phyloP scores from a whole-genome alignment of 192 early-diverging fungal species.

The Gonapodya prolifera region DNA sequence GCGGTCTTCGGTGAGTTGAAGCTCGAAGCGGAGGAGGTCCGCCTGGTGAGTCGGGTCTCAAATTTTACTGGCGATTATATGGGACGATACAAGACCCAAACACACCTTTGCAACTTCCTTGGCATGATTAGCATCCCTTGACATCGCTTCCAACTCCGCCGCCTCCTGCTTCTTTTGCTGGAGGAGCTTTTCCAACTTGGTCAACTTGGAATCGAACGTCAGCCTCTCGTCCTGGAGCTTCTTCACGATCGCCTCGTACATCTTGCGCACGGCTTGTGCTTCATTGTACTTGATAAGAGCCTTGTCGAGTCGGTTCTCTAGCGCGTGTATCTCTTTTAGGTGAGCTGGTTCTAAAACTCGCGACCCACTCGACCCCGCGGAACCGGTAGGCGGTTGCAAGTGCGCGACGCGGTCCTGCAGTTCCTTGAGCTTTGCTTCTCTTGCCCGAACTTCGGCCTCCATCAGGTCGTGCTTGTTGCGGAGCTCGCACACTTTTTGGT shows the following conservation, averaged over 20 bases:
- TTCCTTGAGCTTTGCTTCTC: too few species aligned
- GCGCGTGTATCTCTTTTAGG: conserved; percentile 37
- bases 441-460: too few species aligned
- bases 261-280: conserved; percentile 45
- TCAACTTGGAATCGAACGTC: conserved; percentile 44
- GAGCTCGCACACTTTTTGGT: not conserved
- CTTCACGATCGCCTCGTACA: conserved; percentile 46
- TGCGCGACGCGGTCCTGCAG: too few species aligned
- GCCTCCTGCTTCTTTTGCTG: conserved; percentile 41
- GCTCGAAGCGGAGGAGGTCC: conserved; percentile 41
- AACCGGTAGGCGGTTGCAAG: too few species aligned
- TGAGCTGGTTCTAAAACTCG: not conserved
- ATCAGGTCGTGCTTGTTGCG: not conserved
- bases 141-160: conserved; percentile 44
- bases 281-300: conserved; percentile 55
- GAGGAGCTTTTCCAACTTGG: conserved; percentile 44
- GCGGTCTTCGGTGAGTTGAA: conserved; percentile 47
- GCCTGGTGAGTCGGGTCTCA: conserved; percentile 32
- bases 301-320: conserved; percentile 49
- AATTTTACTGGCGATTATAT: not conserved
- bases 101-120: conserved; percentile 23
- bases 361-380: too few species aligned
- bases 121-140: conserved; percentile 44
- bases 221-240: conserved; percentile 45
- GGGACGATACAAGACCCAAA: not conserved